Evolutionary conservation across 495 filamentous ascomycete species (phyloP).

Genomic region (Patellaria atrata): DNA sequence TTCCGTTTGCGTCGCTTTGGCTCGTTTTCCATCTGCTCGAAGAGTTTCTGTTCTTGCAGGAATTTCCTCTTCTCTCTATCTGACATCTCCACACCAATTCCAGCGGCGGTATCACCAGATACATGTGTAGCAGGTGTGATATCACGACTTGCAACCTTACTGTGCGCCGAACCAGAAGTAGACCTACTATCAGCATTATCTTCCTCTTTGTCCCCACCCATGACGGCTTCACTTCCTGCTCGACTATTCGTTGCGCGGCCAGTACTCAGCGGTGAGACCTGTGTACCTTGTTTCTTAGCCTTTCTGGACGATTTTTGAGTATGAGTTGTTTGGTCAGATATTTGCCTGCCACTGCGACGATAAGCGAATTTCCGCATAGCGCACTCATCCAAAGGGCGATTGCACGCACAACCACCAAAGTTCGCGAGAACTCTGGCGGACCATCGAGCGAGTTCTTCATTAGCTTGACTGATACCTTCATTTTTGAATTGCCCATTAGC

Average conservation of each 20-base stretch:
- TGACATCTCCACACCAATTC: conserved; percentile 50
- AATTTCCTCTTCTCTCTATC: conserved; percentile 82
- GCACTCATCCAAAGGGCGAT: conserved; percentile 42
- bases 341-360: conserved; percentile 39
- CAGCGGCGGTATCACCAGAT: conserved; percentile 31
- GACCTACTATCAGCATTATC: conserved; percentile 48
- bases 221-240: conserved; percentile 54
- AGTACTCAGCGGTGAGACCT: conserved; percentile 53
- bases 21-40: conserved; percentile 50
- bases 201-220: conserved; percentile 30
- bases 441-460: conserved; percentile 41
- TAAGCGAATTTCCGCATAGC: conserved; percentile 57
- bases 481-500: conserved; percentile 33
- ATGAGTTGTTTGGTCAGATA: conserved; percentile 33
- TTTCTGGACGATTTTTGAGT: conserved; percentile 26
- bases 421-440: conserved; percentile 66
- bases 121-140: conserved; percentile 52
- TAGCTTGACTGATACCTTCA: conserved; percentile 28
- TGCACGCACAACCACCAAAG: conserved; percentile 81
- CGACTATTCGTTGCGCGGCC: conserved; percentile 61
- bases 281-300: conserved; percentile 43
- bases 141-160: conserved; percentile 68
- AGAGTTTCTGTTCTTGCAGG: conserved; percentile 64
- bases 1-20: conserved; percentile 47
- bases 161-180: conserved; percentile 56